Evolutionary conservation across 768 basidiomycete species (phyloP), one percentile per base, ranked within the genome.

Genomic region (Grammothele lineata): DNA sequence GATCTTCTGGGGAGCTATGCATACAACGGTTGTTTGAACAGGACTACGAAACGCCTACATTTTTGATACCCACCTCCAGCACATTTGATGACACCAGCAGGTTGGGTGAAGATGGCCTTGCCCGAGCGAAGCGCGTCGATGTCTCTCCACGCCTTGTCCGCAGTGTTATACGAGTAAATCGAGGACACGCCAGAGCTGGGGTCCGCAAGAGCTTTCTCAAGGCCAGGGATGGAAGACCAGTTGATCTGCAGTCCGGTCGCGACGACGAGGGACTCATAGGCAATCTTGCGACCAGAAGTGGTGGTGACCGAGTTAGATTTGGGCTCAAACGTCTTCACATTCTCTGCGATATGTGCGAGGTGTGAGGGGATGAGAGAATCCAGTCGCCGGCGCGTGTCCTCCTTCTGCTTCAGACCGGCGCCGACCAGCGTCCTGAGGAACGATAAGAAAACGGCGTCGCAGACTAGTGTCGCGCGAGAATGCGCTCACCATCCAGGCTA

Each of bases 31-130:
- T n/a, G n/a, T n/a, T n/a, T n/a, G n/a, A n/a, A n/a, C n/a, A n/a
- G n/a, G n/a, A n/a, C n/a, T n/a, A n/a, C n/a, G n/a, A n/a, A n/a
- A n/a, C n/a, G n/a, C n/a, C n/a, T n/a, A n/a, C n/a, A n/a, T n/a
- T n/a, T n/a, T n/a, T 12, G 43, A 43, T 19, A 47, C 63, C 55
- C 58, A 87, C 89, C 88, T 70, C 91, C 86, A 57, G 93, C 87
- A 63, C 94, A 98, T 66, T 99, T 99, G 62, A 99, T 78, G 21
- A 91, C 69, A 14, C 94, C 92, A 12, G 86, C 80, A 27, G 94
- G 95, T 59, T 98, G 95, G 0, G 94, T 97, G 70, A 98, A 99
- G 56, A 98, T 76, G 4, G 93, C 93, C 43, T 83, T 80, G 11
- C 94, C 93, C 2, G 74, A 69, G 27, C 85, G 77, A 47, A 92